Evolutionary conservation across 2,329 filamentous ascomycete species (phyloP), one percentile per base, ranked within the genome.

Genomic region (Xylariaceae sp.): DNA sequence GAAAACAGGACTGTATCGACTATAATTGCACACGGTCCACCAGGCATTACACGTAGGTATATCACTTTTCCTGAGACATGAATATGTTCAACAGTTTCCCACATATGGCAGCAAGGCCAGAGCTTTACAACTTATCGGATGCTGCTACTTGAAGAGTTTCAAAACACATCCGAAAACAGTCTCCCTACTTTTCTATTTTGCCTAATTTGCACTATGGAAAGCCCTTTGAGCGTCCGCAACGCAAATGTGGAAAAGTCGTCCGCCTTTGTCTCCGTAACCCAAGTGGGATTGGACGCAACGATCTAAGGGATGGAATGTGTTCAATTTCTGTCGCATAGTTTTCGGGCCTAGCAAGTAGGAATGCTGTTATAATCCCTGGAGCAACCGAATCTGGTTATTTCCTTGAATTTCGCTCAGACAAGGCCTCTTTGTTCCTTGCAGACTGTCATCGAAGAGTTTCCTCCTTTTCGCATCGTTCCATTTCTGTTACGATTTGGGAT

Each of bases 231-330:
- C 16, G 20, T 45, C 42, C 48, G 32, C 18, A 40, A 44, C 23
- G 44, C 42, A 46, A 59, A 64, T 61, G 55, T 54, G 62, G 56
- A 59, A 57, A 61, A 57, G 48, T 37, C 7, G 16, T 42, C 47
- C 16, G 48, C 32, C 59, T 66, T 67, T 67, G 59, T 68, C 56
- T 45, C 52, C 29, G 42, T 50, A 41, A n/a, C 18, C 42, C 29
- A 43, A 20, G 19, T 32, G 52, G 44, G 48, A 53, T 40, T 26
- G 37, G 43, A 48, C 44, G 43, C 37, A 52, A 60, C 20, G n/a
- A 14, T 50, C 29, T 52, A 66, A 61, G 48, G 47, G 54, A 51
- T 57, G 48, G 54, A 60, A 66, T 66, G 63, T 48, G 37, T 54
- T 57, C 56, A 42, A 18, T 63, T 26, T 42, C 14, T 26, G 44